Base-by-base conservation (phyloP, 345 rosid genomes). In the Chamaenerion angustifolium region DNA sequence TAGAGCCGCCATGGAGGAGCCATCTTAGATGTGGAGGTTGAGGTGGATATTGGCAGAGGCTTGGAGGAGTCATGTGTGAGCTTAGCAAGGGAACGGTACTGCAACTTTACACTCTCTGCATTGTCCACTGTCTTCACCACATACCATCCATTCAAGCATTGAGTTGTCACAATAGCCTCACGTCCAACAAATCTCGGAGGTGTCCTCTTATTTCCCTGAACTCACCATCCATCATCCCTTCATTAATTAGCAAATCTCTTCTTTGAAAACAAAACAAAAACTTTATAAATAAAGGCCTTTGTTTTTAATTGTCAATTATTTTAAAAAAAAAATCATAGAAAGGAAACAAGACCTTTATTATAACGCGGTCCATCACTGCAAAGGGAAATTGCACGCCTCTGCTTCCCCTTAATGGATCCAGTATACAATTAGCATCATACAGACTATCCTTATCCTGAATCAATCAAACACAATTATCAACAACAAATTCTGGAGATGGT, bases 141-240 rank as follows among this genome's bases (percentile, higher is more conserved):
- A 46, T 88, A 88, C 95, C 97, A 88, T 80, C 95, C 97, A 63
- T 88, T 85, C 66, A 88, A 69, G 92, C 97, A 88, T 42, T 85
- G 97, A 13, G 97, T 80, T 61, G 88, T 88, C 49, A 84, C 88
- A 48, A 84, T 75, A 47, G 96, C 94, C 70, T 79, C 82, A 21
- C 96, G 94, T 59, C 94, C 96, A 37, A 88, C 97, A 77, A 88
- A 88, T 48, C 87, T 80, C 57, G 71, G 77, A 4, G 95, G 97
- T 10, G 93, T 88, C 73, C 97, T 80, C 68, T 82, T 88, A 89
- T 88, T 88, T 56, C 97, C 97, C 97, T 88, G 64, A 31, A 51
- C 48, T 63, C n/a, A n/a, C n/a, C 73, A 55, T 21, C 25, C 25
- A 21, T 21, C 25, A 21, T 0, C 25, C 25, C 25, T 21, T 21